These are phyloP conservation scores for Pseudocercospora fuligena DNA, from an alignment of 2,329 filamentous ascomycete genomes.

Conservation along the genomic window DNA sequence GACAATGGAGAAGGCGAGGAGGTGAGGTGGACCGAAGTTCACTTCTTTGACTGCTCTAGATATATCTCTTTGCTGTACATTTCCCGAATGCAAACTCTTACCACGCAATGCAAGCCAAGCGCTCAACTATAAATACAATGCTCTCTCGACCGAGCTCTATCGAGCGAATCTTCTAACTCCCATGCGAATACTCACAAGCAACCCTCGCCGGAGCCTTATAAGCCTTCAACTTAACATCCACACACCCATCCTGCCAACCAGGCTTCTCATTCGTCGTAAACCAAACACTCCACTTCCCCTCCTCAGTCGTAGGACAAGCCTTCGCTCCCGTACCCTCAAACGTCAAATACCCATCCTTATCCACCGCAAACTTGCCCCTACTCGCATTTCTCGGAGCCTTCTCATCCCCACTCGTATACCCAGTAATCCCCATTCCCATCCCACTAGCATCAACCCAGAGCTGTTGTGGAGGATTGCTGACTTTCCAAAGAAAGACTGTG, in stretches of 20 bases:
- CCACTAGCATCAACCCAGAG: slow-evolving; percentile 25
- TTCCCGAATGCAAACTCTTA: too few relatives aligned
- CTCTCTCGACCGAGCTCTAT: too few relatives aligned
- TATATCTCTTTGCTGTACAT: too few relatives aligned
- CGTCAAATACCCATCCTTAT: slow-evolving; percentile 14
- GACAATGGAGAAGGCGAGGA: too few relatives aligned
- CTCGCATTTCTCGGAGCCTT: neutral
- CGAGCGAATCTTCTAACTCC: too few relatives aligned
- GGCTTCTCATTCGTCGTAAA: slow-evolving; percentile 17
- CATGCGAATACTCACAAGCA: slow-evolving; percentile 22
- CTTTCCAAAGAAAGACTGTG: slow-evolving; percentile 14
- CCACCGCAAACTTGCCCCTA: slow-evolving; percentile 14
- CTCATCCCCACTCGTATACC: slow-evolving; percentile 22
- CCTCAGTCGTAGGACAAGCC: slow-evolving; percentile 21
- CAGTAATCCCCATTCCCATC: slow-evolving; percentile 16
- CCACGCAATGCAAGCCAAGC: too few relatives aligned
- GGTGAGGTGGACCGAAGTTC: too few relatives aligned
- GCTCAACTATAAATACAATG: too few relatives aligned
- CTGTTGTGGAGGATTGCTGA: slow-evolving; percentile 18
- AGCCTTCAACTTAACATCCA: slow-evolving; percentile 20
- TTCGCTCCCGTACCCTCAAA: slow-evolving; percentile 18
- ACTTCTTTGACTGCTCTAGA: too few relatives aligned
- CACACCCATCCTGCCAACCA: slow-evolving; percentile 18
- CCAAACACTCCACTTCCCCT: neutral
- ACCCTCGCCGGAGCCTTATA: slow-evolving; percentile 17